Conservation (phyloP, 768 basidiomycete species). For the Gelatoporia subvermispora region DNA sequence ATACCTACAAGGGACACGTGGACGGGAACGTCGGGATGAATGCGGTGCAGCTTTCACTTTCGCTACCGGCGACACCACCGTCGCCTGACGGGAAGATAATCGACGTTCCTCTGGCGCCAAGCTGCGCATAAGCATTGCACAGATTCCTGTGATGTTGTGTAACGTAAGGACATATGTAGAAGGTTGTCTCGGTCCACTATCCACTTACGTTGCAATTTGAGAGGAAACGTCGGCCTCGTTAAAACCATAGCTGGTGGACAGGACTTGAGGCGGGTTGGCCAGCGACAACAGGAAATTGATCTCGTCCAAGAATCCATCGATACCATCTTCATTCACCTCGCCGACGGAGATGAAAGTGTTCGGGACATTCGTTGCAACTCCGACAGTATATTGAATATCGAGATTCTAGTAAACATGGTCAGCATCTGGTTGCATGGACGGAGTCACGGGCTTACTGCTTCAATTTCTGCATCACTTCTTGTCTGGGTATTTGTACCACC, state of each 20-base stretch:
- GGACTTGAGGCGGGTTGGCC: constrained; percentile 20
- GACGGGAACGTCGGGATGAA: constrained; percentile 33
- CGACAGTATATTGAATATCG: constrained; percentile 32
- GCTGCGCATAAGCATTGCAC: constrained; percentile 28
- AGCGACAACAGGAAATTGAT: constrained; percentile 20
- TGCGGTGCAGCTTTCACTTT: constrained; percentile 18
- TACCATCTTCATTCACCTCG: constrained; percentile 20
- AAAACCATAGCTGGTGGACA: constrained; percentile 29
- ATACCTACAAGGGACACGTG: constrained; percentile 28
- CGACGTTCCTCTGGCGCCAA: constrained; percentile 29
- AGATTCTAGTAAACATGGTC: constrained; percentile 18
- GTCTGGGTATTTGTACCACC: constrained; percentile 48
- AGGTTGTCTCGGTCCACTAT: neutral
- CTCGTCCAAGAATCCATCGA: constrained; percentile 28
- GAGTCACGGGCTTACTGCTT: constrained; percentile 39
- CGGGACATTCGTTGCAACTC: constrained; percentile 26
- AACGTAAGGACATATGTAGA: too few species aligned
- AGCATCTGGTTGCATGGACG: neutral
- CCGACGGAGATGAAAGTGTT: constrained; percentile 29
- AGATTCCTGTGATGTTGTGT: too few species aligned
- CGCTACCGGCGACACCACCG: constrained; percentile 28
- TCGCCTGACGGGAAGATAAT: constrained; percentile 33
- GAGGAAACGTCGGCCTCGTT: constrained; percentile 10
- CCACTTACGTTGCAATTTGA: neutral
- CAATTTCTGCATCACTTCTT: constrained; percentile 51